Percentiles rank a stretch among this genome's conserved stretches.
These are phyloP conservation scores for Neopestalotiopsis sp. DNA, from an alignment of 2,329 filamentous ascomycete species.

Conservation along the genomic window DNA sequence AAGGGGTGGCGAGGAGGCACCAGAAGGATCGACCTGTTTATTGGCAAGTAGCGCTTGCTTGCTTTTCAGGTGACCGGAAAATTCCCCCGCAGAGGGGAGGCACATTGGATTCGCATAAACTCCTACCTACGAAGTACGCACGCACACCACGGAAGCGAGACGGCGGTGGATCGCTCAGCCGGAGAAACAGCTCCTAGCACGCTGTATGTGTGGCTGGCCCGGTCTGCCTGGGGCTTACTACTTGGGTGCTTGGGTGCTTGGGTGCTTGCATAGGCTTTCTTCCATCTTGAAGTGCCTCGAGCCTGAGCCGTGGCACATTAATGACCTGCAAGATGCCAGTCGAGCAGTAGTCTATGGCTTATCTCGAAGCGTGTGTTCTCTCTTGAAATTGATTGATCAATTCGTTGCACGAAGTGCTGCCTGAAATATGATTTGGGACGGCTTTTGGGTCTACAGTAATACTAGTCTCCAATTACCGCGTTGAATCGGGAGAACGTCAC, in stretches of 20 bases:
- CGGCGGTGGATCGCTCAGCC: neutral
- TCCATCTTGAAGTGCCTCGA: too few species aligned
- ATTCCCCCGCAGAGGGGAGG: neutral
- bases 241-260: too few species aligned
- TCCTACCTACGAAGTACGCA: neutral
- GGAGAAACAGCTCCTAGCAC: neutral
- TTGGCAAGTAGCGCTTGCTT: neutral
- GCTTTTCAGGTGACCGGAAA: slow-evolving; percentile 10
- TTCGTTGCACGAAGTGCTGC: neutral
- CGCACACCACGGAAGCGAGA: neutral
- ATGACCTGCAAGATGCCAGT: too few species aligned
- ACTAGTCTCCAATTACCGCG: neutral
- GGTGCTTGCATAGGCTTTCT: too few species aligned
- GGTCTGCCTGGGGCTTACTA: neutral
- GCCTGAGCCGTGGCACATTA: too few species aligned
- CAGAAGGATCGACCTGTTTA: neutral
- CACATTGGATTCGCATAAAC: neutral
- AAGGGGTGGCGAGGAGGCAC: too few species aligned
- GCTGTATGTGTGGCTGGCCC: neutral
- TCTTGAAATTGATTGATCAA: neutral
- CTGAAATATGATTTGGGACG: neutral
- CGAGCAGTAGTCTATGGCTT: neutral
- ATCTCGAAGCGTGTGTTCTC: neutral
- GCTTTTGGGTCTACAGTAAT: neutral
- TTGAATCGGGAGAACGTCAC: neutral